Evolutionary conservation across 768 basidiomycete genomes (phyloP).

Genomic region (Asterophora parasitica): DNA sequence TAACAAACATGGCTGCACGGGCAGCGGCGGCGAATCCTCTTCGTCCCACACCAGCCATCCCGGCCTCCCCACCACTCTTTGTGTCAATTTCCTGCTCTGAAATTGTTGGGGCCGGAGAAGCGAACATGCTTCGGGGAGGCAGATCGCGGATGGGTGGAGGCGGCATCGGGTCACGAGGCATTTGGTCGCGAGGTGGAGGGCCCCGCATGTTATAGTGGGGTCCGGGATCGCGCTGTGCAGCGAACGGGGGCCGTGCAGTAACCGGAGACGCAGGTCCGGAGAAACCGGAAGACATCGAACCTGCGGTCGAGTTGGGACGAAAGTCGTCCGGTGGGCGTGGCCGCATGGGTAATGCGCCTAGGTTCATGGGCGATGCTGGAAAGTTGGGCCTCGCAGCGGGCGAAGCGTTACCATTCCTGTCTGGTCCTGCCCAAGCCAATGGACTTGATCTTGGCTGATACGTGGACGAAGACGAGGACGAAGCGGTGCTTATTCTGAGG

Average conservation of each 20-base stretch:
- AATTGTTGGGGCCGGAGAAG: slow-evolving; percentile 16
- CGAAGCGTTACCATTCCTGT: slow-evolving; percentile 13
- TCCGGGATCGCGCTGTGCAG: slow-evolving; percentile 4
- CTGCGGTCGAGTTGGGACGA: slow-evolving; percentile 19
- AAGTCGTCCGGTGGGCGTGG: slow-evolving; percentile 19
- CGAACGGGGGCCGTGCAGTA: slow-evolving; percentile 13
- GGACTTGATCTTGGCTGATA: slow-evolving; percentile 34
- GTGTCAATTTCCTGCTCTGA: slow-evolving; percentile 51
- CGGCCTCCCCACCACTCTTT: slow-evolving; percentile 70
- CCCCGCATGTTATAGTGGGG: neutral
- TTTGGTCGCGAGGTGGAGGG: slow-evolving; percentile 1
- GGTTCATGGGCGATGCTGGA: slow-evolving; percentile 11
- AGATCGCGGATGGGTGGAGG: slow-evolving; percentile 3
- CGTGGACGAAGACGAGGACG: slow-evolving; percentile 16
- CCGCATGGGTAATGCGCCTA: slow-evolving; percentile 19
- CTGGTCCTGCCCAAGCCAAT: slow-evolving; percentile 23
- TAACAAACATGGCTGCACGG: slow-evolving; percentile 40
- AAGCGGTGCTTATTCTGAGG: slow-evolving; percentile 28
- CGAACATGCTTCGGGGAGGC: slow-evolving; percentile 10
- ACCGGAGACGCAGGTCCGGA: slow-evolving; percentile 9
- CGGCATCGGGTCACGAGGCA: neutral
- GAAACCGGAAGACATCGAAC: slow-evolving; percentile 1
- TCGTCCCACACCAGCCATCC: slow-evolving; percentile 90
- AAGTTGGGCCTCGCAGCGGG: slow-evolving; percentile 15
- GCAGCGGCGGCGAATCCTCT: slow-evolving; percentile 79